phyloP scores from a whole-genome alignment of 2,329 filamentous ascomycete species.

The Arthrobotrys sphaeroides region DNA sequence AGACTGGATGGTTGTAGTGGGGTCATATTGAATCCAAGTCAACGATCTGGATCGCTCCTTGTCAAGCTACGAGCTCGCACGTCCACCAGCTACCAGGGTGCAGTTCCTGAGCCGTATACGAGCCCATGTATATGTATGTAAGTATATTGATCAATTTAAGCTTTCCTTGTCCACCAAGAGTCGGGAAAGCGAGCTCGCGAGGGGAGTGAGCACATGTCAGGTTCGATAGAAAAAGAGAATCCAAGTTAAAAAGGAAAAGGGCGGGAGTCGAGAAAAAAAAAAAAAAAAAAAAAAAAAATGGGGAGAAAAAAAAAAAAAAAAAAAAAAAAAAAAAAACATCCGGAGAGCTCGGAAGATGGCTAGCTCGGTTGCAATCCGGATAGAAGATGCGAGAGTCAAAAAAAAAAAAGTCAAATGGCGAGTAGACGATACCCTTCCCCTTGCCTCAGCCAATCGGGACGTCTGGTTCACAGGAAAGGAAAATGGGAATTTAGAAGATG shows the following conservation, averaged over 20 bases:
- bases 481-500: conserved; percentile 36
- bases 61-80: not conserved
- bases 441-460: conserved; percentile 47
- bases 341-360: conserved; percentile 52
- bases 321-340: conserved; percentile 26
- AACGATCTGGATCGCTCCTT: not conserved
- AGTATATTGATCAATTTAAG: conserved; percentile 35
- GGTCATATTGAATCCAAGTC: not conserved
- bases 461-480: conserved; percentile 44
- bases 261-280: conserved; percentile 2
- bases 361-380: conserved; percentile 53
- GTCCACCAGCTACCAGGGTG: not conserved
- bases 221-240: not conserved
- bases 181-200: conserved; percentile 32
- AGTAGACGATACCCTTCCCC: conserved; percentile 13
- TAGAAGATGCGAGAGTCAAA: conserved; percentile 51
- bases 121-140: not conserved
- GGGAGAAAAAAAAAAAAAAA: not conserved
- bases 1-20: no score
- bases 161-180: conserved; percentile 48
- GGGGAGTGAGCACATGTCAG: conserved; percentile 38
- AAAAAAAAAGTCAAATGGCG: conserved; percentile 34
- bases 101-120: conserved; percentile 7
- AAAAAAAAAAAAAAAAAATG: not conserved
- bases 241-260: not conserved